These are phyloP conservation scores for Anacardium occidentale DNA, from an alignment of 345 rosid species.

Conservation along the genomic window DNA sequence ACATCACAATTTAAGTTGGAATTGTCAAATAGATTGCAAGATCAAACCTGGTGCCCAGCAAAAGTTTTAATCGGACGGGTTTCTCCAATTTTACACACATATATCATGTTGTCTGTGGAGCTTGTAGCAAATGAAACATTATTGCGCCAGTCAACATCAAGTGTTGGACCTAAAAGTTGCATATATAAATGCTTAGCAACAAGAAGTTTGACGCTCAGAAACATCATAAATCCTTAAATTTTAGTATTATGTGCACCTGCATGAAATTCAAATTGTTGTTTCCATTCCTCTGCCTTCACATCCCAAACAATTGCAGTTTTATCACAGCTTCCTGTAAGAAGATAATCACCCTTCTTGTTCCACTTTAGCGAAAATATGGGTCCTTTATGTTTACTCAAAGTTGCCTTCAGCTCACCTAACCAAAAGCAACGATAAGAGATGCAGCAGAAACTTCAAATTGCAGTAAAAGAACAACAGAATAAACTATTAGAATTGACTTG, in stretches of 20 bases:
- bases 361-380: constrained; percentile 98
- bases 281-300: constrained; percentile 90
- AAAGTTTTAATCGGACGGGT: constrained; percentile 68
- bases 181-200: constrained; percentile 17
- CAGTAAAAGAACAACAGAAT: constrained; percentile 12
- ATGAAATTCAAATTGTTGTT: constrained; percentile 93
- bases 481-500: background rate
- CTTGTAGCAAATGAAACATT: constrained; percentile 96
- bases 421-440: constrained; percentile 15
- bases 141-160: constrained; percentile 99
- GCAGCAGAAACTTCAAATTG: background rate
- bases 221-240: background rate
- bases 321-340: constrained; percentile 97
- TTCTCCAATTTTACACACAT: constrained; percentile 93
- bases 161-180: constrained; percentile 70
- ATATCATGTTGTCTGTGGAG: constrained; percentile 89
- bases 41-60: constrained; percentile 87
- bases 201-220: background rate
- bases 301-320: constrained; percentile 99
- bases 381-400: constrained; percentile 90
- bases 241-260: constrained; percentile 43
- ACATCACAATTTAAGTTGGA: background rate
- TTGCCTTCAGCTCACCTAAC: constrained; percentile 79
- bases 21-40: constrained; percentile 15
- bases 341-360: constrained; percentile 99